phyloP scores from a whole-genome alignment of 176 grass and related monocot species.

The Oryza glumipatula region DNA sequence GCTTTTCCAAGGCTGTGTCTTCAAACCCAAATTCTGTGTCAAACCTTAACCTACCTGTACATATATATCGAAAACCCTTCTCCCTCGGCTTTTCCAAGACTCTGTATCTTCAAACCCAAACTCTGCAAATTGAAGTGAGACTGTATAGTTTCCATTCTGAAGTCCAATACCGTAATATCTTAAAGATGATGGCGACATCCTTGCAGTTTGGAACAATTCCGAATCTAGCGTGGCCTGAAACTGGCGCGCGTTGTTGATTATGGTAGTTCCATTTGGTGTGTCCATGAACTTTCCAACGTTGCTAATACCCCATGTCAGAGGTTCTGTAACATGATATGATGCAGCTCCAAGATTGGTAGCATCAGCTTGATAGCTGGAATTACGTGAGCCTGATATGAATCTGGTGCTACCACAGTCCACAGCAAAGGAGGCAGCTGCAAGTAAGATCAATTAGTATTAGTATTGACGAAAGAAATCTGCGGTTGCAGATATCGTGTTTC shows the following conservation, averaged over 20 bases:
- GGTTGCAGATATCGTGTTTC: not conserved
- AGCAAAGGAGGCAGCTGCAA: conserved; percentile 68
- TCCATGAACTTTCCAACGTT: conserved; percentile 69
- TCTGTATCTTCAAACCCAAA: too few relatives aligned
- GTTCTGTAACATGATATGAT: conserved; percentile 56
- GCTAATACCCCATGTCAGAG: conserved; percentile 72
- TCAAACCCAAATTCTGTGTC: too few relatives aligned
- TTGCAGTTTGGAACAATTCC: conserved; percentile 68
- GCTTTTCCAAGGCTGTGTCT: not conserved
- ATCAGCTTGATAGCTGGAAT: conserved; percentile 55
- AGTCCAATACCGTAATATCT: too few relatives aligned
- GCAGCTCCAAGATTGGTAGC: conserved; percentile 42
- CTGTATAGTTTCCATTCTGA: too few relatives aligned
- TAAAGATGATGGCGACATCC: conserved; percentile 68
- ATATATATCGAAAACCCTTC: conserved; percentile 92
- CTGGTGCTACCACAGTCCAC: conserved; percentile 59
- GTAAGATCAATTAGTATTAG: conserved; percentile 20
- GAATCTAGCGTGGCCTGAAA: conserved; percentile 66
- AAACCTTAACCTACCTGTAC: conserved; percentile 54
- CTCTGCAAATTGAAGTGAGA: too few relatives aligned
- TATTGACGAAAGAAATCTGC: not conserved
- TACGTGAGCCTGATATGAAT: conserved; percentile 59
- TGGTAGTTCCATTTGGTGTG: conserved; percentile 35
- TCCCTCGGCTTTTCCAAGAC: not conserved
- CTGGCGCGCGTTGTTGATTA: conserved; percentile 41